These are phyloP conservation scores for Microcera coccophila DNA, from an alignment of 2,329 filamentous ascomycete genomes.

Conservation along the genomic window DNA sequence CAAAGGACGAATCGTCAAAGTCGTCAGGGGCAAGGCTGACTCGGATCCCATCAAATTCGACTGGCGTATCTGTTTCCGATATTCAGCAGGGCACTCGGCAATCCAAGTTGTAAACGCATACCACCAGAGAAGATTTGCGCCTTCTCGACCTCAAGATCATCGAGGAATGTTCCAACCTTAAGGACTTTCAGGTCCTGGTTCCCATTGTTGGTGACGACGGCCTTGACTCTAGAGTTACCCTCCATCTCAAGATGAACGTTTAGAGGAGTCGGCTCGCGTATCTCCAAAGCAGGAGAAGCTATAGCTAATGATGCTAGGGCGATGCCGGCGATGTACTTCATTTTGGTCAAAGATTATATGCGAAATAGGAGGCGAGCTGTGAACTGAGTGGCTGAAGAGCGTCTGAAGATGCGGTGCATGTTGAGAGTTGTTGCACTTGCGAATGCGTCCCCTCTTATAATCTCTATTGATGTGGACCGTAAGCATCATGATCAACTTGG, in stretches of 20 bases:
- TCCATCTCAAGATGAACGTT: slow-evolving; percentile 45
- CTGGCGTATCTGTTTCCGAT: slow-evolving; percentile 30
- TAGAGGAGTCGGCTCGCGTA: slow-evolving; percentile 38
- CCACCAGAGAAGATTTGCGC: slow-evolving; percentile 46
- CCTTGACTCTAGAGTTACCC: slow-evolving; percentile 52
- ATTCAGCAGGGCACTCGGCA: slow-evolving; percentile 1
- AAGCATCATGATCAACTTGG: too few relatives aligned
- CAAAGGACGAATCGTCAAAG: slow-evolving; percentile 48
- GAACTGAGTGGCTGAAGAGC: slow-evolving; percentile 12
- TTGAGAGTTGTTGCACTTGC: too few relatives aligned
- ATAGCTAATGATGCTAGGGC: slow-evolving; percentile 24
- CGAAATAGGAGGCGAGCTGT: slow-evolving; percentile 9
- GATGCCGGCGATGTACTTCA: slow-evolving; percentile 27
- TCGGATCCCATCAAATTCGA: slow-evolving; percentile 52
- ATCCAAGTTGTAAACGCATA: slow-evolving; percentile 17
- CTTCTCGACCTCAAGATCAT: slow-evolving; percentile 51
- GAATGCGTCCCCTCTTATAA: too few relatives aligned
- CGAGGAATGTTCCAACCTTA: slow-evolving; percentile 52
- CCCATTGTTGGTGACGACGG: slow-evolving; percentile 51
- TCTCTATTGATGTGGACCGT: too few relatives aligned
- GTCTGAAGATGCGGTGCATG: slow-evolving; percentile 4
- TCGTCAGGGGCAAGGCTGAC: slow-evolving; percentile 44
- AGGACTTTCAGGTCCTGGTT: slow-evolving; percentile 47
- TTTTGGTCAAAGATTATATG: slow-evolving; percentile 3
- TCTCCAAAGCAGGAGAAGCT: slow-evolving; percentile 20